A percentile compares a stretch with the other conserved stretches of the same genome.
Evolutionary conservation across 1,139 yeast genomes (phyloP).

Genomic region (Debaryomyces udenii): DNA sequence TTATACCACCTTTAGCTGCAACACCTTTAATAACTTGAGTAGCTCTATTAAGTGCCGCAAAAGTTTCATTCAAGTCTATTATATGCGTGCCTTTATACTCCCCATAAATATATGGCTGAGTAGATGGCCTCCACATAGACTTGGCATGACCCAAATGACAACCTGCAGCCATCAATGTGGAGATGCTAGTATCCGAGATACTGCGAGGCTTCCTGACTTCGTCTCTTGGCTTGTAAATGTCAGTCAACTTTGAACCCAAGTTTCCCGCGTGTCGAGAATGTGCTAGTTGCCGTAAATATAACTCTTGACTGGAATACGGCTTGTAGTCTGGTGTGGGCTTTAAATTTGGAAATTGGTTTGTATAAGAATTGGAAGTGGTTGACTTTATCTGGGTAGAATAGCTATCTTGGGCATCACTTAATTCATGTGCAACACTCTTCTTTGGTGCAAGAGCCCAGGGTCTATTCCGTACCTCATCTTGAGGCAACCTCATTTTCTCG

Average conservation of each 20-base stretch:
- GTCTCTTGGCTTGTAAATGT: constrained; percentile 70
- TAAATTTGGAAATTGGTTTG: constrained; percentile 41
- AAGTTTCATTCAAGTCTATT: constrained; percentile 84
- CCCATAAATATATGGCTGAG: constrained; percentile 87
- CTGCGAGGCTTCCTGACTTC: constrained; percentile 63
- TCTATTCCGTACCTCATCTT: constrained; percentile 30
- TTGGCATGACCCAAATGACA: constrained; percentile 93
- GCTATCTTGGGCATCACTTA: constrained; percentile 14
- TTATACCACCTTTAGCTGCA: constrained; percentile 80
- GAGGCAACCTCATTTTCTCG: constrained; percentile 39
- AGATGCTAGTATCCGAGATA: constrained; percentile 60
- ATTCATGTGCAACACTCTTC: constrained; percentile 1
- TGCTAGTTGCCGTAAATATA: constrained; percentile 70
- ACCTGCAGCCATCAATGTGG: constrained; percentile 84
- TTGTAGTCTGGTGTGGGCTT: constrained; percentile 49
- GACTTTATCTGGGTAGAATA: constrained; percentile 27
- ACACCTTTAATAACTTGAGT: constrained; percentile 78
- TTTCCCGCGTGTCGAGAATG: constrained; percentile 48
- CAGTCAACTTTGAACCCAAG: constrained; percentile 66
- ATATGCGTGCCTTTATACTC: constrained; percentile 86
- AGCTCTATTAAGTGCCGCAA: constrained; percentile 75
- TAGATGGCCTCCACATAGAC: constrained; percentile 77
- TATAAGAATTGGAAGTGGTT: constrained; percentile 35
- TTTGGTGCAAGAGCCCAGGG: constrained; percentile 36
- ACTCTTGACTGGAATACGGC: constrained; percentile 71